Base-by-base conservation (phyloP, 129 eudicot genomes). In the Ambrosia artemisiifolia region DNA sequence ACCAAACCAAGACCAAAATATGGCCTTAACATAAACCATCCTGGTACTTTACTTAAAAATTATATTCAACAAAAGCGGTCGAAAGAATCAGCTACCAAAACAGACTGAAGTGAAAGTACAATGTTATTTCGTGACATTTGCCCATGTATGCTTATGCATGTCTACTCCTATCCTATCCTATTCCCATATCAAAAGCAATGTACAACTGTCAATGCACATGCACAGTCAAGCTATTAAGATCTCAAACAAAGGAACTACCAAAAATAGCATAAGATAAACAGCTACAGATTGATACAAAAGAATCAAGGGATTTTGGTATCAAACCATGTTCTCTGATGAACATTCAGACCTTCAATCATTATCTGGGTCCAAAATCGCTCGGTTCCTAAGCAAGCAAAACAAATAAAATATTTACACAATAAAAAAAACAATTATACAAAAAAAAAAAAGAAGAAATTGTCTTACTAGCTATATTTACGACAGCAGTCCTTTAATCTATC, bases 401-500 rank as follows among this genome's bases (percentile, higher is more conserved):
- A 60, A 18, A 0, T 33, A 7, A 28, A 28, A 71, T 32, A 24
- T 54, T 66, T 11, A 67, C 49, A 30, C 14, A 40, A 51, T 33
- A 75, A 5, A 7, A 65, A 38, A 40, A 36, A 64, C 38, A 51
- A 33, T n/a, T 18, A 33, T 16, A 69, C 17, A 1, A 6, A n/a
- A 5, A 46, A 19, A 69, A 11, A 1, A 6, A n/a, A 5, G 34
- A 19, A 47, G 59, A 59, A 61, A 35, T 42, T 64, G 70, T 43
- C 83, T 81, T 70, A 85, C 79, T 68, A 72, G 62, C 62, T 75
- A 81, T 78, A 82, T 76, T 79, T 87, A 46, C 30, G 11, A 68
- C 95, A 87, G 68, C 81, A 81, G 73, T 79, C 78, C 81, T 83
- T 78, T 71, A 93, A 78, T 85, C 84, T 84, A 67, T 85, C 88